phyloP scores from a whole-genome alignment of 495 filamentous ascomycete genomes.

The Lasiosphaeria ovina region DNA sequence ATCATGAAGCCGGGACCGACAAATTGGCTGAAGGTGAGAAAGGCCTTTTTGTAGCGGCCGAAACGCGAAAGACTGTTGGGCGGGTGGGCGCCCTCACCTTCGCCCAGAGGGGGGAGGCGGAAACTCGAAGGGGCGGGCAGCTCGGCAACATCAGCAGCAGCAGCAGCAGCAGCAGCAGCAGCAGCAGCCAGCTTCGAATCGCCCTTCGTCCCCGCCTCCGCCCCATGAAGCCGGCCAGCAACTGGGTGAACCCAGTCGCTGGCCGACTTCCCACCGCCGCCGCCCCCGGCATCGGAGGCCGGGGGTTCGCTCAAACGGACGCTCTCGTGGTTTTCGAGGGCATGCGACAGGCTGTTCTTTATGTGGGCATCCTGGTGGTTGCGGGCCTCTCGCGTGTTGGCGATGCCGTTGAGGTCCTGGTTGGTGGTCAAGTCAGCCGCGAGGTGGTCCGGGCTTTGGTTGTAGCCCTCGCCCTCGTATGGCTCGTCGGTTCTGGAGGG shows the following conservation, averaged over 20 bases:
- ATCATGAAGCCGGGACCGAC: conserved; percentile 86
- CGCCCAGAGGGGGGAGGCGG: not conserved
- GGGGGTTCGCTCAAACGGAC: conserved; percentile 3
- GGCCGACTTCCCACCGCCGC: conserved; percentile 6
- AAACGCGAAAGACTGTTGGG: conserved; percentile 9
- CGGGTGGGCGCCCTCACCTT: not conserved
- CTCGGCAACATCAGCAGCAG: not conserved
- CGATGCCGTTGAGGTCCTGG: conserved; percentile 57
- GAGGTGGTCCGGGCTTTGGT: conserved; percentile 56
- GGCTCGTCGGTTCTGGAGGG: conserved; percentile 55
- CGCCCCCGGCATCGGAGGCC: conserved; percentile 3
- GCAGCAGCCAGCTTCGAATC: not conserved
- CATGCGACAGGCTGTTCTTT: conserved; percentile 7
- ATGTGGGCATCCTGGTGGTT: conserved; percentile 12
- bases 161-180: not conserved
- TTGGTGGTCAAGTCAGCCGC: conserved; percentile 56
- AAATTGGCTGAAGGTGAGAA: conserved; percentile 70
- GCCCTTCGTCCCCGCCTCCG: conserved; percentile 1
- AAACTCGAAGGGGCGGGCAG: not conserved
- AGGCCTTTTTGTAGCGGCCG: conserved; percentile 29
- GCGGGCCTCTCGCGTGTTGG: conserved; percentile 48
- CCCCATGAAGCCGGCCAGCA: conserved; percentile 13
- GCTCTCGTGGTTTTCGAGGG: conserved; percentile 6
- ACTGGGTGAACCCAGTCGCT: not conserved
- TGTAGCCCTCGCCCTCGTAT: conserved; percentile 48